Base-by-base conservation (phyloP, 768 basidiomycete species). In the Phylloporus arenicola region DNA sequence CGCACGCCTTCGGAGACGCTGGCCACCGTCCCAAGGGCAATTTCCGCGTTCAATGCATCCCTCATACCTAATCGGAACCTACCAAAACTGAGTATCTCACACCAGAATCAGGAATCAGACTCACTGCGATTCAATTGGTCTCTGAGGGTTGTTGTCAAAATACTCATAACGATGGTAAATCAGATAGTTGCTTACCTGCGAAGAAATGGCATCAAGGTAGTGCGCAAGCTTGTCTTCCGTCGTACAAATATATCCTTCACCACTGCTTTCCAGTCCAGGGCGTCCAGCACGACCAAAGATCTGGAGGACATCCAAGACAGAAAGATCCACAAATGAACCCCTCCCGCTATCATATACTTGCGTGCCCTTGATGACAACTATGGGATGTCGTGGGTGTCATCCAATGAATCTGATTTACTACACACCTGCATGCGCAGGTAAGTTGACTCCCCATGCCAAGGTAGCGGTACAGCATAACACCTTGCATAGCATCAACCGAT, bases 391-490 rank as follows among this genome's bases (percentile, higher is more conserved):
- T 55, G 35, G 51, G 41, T 44, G 20, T 50, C 44, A 47, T 45
- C 11, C 17, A 44, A 38, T n/a, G 47, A 31, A n/a, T 37, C 34
- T 47, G 35, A 40, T 50, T 52, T 39, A 48, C 48, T 45, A 60
- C 71, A 55, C 54, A 89, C 89, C 92, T 50, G 96, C 96, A 70
- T 98, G 95, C 16, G 96, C 96, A 30, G 96, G 96, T 55, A 99
- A 73, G 68, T 99, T 99, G 58, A 99, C 96, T 70, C 96, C 96
- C 96, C 96, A 99, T 5, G 96, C 96, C 38, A 99, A 76, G 3
- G 96, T 99, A 6, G 96, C 92, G 2, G 96, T 99, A 73, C 96
- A 99, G 68, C 92, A 96, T 16, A 99, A 74, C 45, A 99, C 94
- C 94, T 96, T 59, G 20, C 8, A 42, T 3, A 13, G 11, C 9